Conservation (phyloP, 345 rosid species). For the Syzygium aqueum region DNA sequence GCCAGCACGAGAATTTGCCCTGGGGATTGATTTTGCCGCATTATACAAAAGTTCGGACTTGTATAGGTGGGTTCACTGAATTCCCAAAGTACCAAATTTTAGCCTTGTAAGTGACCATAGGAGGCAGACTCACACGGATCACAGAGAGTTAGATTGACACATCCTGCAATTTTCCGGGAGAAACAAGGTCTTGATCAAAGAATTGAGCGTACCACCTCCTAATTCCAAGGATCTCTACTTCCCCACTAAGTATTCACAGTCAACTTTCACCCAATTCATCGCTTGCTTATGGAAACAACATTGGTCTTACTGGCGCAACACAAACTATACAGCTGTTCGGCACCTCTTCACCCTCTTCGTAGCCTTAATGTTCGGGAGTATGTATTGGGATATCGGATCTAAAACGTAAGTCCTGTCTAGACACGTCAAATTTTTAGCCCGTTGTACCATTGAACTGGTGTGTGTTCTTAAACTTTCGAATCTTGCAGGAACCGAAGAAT, state of each 20-base stretch:
- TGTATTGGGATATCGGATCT: constrained; percentile 29
- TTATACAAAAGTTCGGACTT: constrained; percentile 22
- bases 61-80: constrained; percentile 10
- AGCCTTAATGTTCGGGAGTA: constrained; percentile 23
- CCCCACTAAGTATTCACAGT: constrained; percentile 11
- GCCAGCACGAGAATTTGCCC: constrained; percentile 18
- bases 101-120: neutral
- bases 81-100: neutral
- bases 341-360: constrained; percentile 20
- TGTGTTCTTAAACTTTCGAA: neutral
- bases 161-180: constrained; percentile 23
- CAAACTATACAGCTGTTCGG: constrained; percentile 27
- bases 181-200: constrained; percentile 26
- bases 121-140: neutral
- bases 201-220: constrained; percentile 17
- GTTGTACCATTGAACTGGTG: neutral
- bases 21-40: constrained; percentile 28
- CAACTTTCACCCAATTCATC: constrained; percentile 11
- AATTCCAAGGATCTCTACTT: constrained; percentile 26
- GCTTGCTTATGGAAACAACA: constrained; percentile 45
- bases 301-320: constrained; percentile 36
- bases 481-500: constrained; percentile 1
- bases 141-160: neutral
- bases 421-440: neutral
- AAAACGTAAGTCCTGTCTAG: constrained; percentile 9